These are phyloP conservation scores for Dactylellina leptospora DNA, from an alignment of 2,329 filamentous ascomycete genomes.

Conservation along the genomic window DNA sequence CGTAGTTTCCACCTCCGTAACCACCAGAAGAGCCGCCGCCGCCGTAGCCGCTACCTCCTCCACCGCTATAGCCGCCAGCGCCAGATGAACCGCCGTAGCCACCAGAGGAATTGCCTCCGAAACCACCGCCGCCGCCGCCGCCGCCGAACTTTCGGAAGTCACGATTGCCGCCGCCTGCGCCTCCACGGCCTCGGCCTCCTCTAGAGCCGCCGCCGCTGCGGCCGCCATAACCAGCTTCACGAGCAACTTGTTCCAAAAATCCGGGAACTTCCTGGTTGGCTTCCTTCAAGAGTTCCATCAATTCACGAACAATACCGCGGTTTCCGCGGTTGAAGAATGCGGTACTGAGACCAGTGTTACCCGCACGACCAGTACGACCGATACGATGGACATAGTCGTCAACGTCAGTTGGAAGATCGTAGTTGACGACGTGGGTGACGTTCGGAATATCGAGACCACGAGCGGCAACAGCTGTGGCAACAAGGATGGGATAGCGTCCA, in stretches of 20 bases:
- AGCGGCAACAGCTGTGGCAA: constrained; percentile 95
- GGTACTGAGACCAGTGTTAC: constrained; percentile 97
- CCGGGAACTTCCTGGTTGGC: constrained; percentile 94
- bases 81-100: constrained; percentile 62
- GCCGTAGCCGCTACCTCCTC: constrained; percentile 54
- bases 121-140: constrained; percentile 64
- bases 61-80: constrained; percentile 60
- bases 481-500: constrained; percentile 91
- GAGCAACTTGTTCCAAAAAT: constrained; percentile 97
- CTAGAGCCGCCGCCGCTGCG: constrained; percentile 65
- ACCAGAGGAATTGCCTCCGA: constrained; percentile 60
- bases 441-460: constrained; percentile 92
- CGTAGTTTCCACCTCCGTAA: constrained; percentile 62
- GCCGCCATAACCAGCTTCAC: constrained; percentile 80
- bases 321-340: constrained; percentile 99
- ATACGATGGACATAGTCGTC: constrained; percentile 99
- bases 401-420: constrained; percentile 97
- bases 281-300: constrained; percentile 97
- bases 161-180: constrained; percentile 72
- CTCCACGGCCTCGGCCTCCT: constrained; percentile 66
- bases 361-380: constrained; percentile 98
- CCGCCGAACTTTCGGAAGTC: constrained; percentile 86
- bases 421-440: constrained; percentile 97
- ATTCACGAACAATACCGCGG: constrained; percentile 93
- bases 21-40: constrained; percentile 60